Percentiles rank a stretch among this genome's conserved stretches.
phyloP scores from a whole-genome alignment of 106 monocot species.

The Gastrodia elata region DNA sequence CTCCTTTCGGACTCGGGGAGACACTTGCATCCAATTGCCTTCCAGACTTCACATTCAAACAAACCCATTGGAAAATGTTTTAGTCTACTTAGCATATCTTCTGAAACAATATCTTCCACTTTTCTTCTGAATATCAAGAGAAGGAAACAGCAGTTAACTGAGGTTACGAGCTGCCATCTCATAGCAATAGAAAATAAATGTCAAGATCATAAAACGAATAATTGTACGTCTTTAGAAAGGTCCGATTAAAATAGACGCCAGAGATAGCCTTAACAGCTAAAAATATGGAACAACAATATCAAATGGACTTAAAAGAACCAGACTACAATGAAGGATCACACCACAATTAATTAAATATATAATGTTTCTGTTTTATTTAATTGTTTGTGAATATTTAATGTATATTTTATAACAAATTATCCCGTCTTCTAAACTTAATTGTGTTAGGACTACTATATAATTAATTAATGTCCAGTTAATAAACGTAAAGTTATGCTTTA shows the following conservation, averaged over 20 bases:
- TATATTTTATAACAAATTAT: too few species aligned
- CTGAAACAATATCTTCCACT: conserved; percentile 31
- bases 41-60: conserved; percentile 46
- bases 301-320: neutral
- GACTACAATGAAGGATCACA: neutral
- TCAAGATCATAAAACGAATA: neutral
- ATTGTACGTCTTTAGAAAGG: neutral
- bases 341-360: too few species aligned
- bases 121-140: conserved; percentile 24
- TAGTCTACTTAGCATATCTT: conserved; percentile 19
- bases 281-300: neutral
- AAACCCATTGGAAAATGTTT: conserved; percentile 18
- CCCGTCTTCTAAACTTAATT: too few species aligned
- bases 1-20: conserved; percentile 27
- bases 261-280: neutral
- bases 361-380: too few species aligned
- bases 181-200: neutral
- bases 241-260: neutral
- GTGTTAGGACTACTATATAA: too few species aligned
- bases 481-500: too few species aligned
- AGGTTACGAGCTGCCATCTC: neutral
- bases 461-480: too few species aligned
- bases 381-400: too few species aligned
- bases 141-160: neutral
- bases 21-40: conserved; percentile 13